Percentiles rank a stretch among this genome's conserved stretches.
Evolutionary conservation across 1,139 yeast species (phyloP).

Genomic region (Arxiozyma telluris): DNA sequence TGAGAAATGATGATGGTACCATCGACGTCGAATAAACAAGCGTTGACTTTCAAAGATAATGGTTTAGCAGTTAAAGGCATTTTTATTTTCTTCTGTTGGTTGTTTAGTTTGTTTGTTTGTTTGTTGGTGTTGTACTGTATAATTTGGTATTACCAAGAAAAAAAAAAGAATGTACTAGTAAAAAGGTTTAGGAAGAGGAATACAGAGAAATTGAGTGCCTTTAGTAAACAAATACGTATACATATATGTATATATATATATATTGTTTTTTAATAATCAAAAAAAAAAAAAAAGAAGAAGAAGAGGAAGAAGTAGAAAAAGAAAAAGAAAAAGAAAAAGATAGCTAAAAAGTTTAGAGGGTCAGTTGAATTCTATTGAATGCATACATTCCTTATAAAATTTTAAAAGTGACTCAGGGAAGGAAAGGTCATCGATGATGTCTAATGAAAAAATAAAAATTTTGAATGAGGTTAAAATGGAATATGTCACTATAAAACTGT

Average conservation of each 20-base stretch:
- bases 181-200: too few relatives aligned
- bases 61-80: slow-evolving; percentile 29
- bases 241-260: too few relatives aligned
- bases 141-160: too few relatives aligned
- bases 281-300: not conserved
- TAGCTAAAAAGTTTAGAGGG: not conserved
- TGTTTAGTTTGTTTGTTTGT: slow-evolving; percentile 3
- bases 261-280: too few relatives aligned
- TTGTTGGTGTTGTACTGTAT: not conserved
- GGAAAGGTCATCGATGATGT: not conserved
- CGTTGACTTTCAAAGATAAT: slow-evolving; percentile 31
- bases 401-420: too few relatives aligned
- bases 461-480: not conserved
- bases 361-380: not conserved
- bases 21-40: slow-evolving; percentile 68
- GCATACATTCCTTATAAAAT: not conserved
- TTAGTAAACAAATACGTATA: too few relatives aligned
- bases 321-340: not conserved
- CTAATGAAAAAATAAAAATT: not conserved
- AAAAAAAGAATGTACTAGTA: too few relatives aligned
- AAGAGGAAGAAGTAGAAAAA: not conserved
- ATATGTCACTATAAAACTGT: too few relatives aligned
- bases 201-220: too few relatives aligned
- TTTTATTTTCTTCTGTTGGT: not conserved
- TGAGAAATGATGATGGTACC: slow-evolving; percentile 82